Conservation (phyloP, 1,284 basidiomycete genomes). For the Cryptococcus sp. region DNA sequence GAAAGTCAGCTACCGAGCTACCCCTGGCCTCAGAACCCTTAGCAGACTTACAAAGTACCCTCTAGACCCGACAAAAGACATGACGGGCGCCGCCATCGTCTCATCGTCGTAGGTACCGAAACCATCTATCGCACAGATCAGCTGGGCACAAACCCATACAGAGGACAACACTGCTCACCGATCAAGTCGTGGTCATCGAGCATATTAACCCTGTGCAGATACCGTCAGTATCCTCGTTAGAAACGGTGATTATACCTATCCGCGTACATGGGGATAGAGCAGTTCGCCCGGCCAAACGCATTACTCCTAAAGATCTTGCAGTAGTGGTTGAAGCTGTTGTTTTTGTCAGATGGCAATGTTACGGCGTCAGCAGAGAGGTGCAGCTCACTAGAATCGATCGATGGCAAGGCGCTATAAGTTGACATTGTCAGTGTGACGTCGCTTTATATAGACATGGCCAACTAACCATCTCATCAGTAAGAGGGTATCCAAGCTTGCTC, state of each 20-base stretch:
- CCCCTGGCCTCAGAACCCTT: background rate
- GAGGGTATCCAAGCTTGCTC: slow-evolving; percentile 60
- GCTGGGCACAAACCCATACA: background rate
- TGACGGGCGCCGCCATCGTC: slow-evolving; percentile 71
- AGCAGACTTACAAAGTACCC: slow-evolving; percentile 65
- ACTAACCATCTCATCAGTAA: slow-evolving; percentile 68
- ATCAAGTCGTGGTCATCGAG: slow-evolving; percentile 67
- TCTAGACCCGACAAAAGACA: slow-evolving; percentile 63
- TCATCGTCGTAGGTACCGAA: slow-evolving; percentile 80
- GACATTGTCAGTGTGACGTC: background rate
- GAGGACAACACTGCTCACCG: slow-evolving; percentile 41
- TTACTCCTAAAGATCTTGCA: slow-evolving; percentile 80
- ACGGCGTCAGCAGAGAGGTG: background rate
- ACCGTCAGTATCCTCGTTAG: slow-evolving; percentile 53
- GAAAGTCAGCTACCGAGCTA: background rate
- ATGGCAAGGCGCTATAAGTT: slow-evolving; percentile 57
- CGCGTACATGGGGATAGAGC: slow-evolving; percentile 73
- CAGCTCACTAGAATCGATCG: slow-evolving; percentile 61
- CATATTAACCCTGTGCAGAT: slow-evolving; percentile 57
- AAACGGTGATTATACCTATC: too few species aligned
- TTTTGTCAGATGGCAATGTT: background rate
- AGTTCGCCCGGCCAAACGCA: slow-evolving; percentile 87
- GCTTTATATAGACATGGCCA: background rate
- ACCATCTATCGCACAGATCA: slow-evolving; percentile 56
- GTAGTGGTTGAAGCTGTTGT: slow-evolving; percentile 74